A percentile compares a stretch with the other conserved stretches of the same genome.
These are phyloP conservation scores for Jimgerdemannia lactiflua DNA, from an alignment of 192 early-diverging fungal species.

Conservation along the genomic window DNA sequence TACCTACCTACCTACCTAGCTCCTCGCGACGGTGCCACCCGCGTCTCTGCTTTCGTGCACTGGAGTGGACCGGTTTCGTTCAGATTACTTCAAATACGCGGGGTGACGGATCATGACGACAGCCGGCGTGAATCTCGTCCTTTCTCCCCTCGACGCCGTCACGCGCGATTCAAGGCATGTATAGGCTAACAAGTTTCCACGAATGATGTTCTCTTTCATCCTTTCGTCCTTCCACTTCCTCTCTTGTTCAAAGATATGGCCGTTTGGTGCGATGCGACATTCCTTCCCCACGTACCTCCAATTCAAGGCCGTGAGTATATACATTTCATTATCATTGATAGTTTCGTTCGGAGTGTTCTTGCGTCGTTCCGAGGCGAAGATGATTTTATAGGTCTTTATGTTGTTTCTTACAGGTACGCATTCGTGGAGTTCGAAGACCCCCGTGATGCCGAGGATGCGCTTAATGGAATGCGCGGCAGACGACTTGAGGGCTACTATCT, in stretches of 20 bases:
- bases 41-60: not conserved
- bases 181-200: not conserved
- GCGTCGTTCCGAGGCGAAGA: not conserved
- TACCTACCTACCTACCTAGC: conserved; percentile 27
- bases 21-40: not conserved
- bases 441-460: conserved; percentile 92
- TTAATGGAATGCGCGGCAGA: conserved; percentile 86
- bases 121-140: not conserved
- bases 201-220: not conserved
- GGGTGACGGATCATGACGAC: not conserved
- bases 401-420: conserved; percentile 65
- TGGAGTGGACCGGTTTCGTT: not conserved
- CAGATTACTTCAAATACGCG: not conserved
- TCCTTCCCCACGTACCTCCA: conserved; percentile 60
- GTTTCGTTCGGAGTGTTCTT: not conserved
- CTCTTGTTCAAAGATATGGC: conserved; percentile 61
- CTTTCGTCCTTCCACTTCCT: conserved; percentile 3
- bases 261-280: conserved; percentile 86
- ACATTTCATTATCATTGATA: not conserved
- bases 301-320: conserved; percentile 65
- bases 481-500: conserved; percentile 78
- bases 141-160: not conserved
- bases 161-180: not conserved
- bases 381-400: conserved; percentile 5
- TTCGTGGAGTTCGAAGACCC: conserved; percentile 95